Evolutionary conservation across 2,329 filamentous ascomycete genomes (phyloP).

Genomic region (Colletotrichum melonis): DNA sequence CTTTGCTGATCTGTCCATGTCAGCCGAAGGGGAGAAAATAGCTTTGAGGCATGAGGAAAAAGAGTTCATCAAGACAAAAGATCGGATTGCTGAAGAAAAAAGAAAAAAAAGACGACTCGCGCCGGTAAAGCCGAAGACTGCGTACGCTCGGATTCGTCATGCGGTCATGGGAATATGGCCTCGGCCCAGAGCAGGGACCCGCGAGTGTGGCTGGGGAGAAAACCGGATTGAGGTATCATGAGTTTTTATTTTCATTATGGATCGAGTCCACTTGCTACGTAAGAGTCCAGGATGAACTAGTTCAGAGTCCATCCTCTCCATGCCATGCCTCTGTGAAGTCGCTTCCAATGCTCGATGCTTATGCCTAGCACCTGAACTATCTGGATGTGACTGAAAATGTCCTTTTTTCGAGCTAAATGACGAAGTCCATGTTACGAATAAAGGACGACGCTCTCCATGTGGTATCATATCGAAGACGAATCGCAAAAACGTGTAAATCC

Average conservation of each 20-base stretch:
- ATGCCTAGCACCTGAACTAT: constrained; percentile 4
- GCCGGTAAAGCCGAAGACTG: not conserved
- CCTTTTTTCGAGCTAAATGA: constrained; percentile 22
- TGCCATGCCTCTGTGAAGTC: not conserved
- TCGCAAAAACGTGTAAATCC: constrained; percentile 30
- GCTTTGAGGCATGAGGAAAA: not conserved
- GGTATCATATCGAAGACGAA: constrained; percentile 36
- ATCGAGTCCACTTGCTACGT: not conserved
- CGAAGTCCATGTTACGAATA: constrained; percentile 18
- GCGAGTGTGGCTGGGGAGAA: not conserved
- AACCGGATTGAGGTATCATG: not conserved
- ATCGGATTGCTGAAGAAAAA: constrained; percentile 3
- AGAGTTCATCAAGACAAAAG: not conserved
- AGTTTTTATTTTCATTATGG: not conserved
- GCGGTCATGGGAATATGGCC: not conserved
- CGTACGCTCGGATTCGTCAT: not conserved
- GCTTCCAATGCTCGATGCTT: not conserved
- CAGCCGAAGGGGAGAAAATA: not conserved
- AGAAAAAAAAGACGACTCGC: not conserved
- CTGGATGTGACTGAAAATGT: not conserved
- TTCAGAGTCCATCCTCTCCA: not conserved
- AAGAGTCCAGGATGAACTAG: not conserved
- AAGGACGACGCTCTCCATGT: constrained; percentile 32
- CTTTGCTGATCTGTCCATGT: not conserved
- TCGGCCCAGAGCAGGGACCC: not conserved